Percentiles rank a stretch among this genome's conserved stretches.
Evolutionary conservation across 2,329 filamentous ascomycete genomes (phyloP).

Genomic region (Colletotrichum musicola): DNA sequence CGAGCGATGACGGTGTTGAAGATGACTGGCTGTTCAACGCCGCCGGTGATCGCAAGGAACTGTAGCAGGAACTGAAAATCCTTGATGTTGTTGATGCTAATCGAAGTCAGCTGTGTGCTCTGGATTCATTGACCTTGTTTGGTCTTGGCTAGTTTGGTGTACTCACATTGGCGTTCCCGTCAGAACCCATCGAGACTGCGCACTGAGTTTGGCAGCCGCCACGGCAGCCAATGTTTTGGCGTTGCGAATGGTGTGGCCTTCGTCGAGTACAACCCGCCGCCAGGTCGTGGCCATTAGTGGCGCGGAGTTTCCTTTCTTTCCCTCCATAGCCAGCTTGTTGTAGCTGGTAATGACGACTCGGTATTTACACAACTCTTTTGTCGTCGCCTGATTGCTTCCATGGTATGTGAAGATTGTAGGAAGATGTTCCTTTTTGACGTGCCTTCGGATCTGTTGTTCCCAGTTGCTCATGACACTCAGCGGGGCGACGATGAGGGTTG

Average conservation of each 20-base stretch:
- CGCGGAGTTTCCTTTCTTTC: conserved; percentile 29
- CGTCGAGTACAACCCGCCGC: conserved; percentile 84
- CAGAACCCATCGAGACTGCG: conserved; percentile 82
- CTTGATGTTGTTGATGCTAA: conserved; percentile 79
- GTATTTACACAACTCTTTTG: conserved; percentile 71
- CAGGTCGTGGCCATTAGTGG: conserved; percentile 68
- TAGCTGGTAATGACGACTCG: conserved; percentile 90
- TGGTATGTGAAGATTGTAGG: conserved; percentile 82
- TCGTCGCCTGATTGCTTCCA: conserved; percentile 69
- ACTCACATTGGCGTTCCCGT: conserved; percentile 82
- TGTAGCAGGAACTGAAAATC: conserved; percentile 85
- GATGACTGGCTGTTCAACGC: conserved; percentile 77
- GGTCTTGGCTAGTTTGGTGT: neutral
- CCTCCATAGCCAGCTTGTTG: conserved; percentile 78
- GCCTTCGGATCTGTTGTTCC: conserved; percentile 81
- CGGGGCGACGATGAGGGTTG: conserved; percentile 85
- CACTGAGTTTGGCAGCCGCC: conserved; percentile 75
- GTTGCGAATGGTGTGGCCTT: conserved; percentile 87
- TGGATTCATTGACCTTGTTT: neutral
- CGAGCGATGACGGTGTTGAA: conserved; percentile 81
- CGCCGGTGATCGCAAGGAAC: conserved; percentile 81
- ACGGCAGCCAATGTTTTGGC: conserved; percentile 78
- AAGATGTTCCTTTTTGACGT: conserved; percentile 73
- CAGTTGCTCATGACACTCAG: conserved; percentile 93
- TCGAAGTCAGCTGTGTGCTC: conserved; percentile 1